phyloP scores from a whole-genome alignment of 2,329 filamentous ascomycete genomes.

The Colletotrichum tropicale region DNA sequence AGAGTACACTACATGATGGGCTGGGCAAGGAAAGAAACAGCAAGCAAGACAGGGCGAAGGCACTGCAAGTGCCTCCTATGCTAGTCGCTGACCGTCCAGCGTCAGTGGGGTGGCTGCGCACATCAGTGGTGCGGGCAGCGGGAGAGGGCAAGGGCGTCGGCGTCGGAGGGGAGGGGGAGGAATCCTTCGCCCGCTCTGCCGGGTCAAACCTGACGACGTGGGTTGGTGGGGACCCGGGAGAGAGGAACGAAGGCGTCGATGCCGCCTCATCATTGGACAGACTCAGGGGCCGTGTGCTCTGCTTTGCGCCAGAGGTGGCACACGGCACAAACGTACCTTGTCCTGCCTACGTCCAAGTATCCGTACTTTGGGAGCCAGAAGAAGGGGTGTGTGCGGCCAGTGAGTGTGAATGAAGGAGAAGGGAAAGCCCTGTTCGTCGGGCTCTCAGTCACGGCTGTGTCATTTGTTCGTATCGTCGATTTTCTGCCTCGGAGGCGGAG shows the following conservation, averaged over 20 bases:
- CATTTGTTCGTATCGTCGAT: not conserved
- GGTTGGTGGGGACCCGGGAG: constrained; percentile 15
- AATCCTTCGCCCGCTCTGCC: constrained; percentile 22
- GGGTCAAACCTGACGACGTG: constrained; percentile 18
- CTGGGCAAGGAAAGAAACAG: not conserved
- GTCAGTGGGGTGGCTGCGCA: constrained; percentile 12
- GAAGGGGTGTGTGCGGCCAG: not conserved
- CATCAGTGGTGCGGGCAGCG: constrained; percentile 9
- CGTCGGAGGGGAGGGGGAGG: constrained; percentile 3
- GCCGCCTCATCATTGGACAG: not conserved
- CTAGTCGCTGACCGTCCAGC: not conserved
- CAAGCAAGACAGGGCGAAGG: not conserved
- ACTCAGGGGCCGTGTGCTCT: not conserved
- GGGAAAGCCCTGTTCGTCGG: not conserved
- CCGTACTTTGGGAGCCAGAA: not conserved
- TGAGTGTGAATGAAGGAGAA: not conserved
- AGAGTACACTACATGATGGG: not conserved
- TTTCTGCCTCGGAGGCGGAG: not conserved
- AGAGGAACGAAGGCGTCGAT: constrained; percentile 18
- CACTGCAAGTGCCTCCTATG: not conserved
- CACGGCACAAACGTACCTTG: not conserved
- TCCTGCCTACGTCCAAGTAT: not conserved
- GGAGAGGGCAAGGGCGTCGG: not conserved
- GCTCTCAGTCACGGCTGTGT: not conserved
- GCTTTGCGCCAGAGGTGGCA: not conserved